Conservation (phyloP, 2,329 filamentous ascomycete species). For the Emmonsiellopsis sp. region DNA sequence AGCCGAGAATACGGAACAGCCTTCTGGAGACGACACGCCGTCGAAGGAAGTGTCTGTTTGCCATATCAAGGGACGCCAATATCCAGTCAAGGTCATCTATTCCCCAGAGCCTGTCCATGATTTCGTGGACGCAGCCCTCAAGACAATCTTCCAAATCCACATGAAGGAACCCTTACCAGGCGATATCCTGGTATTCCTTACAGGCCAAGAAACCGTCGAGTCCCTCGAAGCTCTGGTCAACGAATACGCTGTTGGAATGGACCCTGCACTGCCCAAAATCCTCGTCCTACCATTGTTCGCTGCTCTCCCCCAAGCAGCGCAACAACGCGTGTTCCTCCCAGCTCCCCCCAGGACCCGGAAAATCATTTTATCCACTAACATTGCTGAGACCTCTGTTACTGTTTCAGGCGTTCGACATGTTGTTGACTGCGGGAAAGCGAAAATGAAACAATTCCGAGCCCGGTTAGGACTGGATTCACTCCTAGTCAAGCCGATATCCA, state of each 20-base stretch:
- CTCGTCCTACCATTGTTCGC: conserved; percentile 76
- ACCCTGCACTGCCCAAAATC: conserved; percentile 60
- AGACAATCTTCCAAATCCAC: conserved; percentile 78
- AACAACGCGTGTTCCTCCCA: conserved; percentile 76
- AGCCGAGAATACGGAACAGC: not conserved
- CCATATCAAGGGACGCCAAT: conserved; percentile 78
- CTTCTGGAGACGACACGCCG: not conserved
- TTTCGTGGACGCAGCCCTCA: conserved; percentile 70
- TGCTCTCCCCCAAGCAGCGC: conserved; percentile 74
- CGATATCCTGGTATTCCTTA: conserved; percentile 85
- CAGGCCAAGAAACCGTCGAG: conserved; percentile 89
- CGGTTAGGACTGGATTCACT: conserved; percentile 82
- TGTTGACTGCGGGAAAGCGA: conserved; percentile 86
- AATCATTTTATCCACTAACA: conserved; percentile 87
- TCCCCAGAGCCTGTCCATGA: conserved; percentile 66
- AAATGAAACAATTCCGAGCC: conserved; percentile 83
- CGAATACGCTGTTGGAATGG: conserved; percentile 64
- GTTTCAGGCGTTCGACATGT: conserved; percentile 88
- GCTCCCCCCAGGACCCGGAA: conserved; percentile 69
- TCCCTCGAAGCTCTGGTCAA: conserved; percentile 69
- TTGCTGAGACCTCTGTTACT: conserved; percentile 96
- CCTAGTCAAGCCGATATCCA: conserved; percentile 80
- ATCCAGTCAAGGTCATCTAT: conserved; percentile 70
- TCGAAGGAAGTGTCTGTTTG: conserved; percentile 42
- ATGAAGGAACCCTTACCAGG: conserved; percentile 82